Percentiles rank a stretch among this genome's conserved stretches.
Conservation (phyloP, 371 early-diverging fungal species). For the Mortierella sp. region DNA sequence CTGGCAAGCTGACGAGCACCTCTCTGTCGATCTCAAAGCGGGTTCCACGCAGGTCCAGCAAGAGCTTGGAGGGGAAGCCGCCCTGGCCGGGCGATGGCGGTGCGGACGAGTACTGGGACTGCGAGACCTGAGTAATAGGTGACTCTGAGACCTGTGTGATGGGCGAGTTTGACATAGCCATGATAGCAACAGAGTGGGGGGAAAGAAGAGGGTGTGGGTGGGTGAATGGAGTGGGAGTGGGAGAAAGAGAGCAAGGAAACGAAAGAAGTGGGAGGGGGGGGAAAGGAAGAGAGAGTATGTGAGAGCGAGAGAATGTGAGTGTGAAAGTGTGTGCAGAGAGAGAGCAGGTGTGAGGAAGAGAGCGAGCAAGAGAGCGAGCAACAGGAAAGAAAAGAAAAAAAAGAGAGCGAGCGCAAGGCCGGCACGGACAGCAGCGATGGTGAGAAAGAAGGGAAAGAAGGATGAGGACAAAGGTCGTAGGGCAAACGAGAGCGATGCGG, state of each 20-base stretch:
- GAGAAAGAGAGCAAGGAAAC: background rate
- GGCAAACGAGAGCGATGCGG: no score
- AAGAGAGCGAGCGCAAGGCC: no score
- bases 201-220: background rate
- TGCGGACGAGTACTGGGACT: constrained; percentile 31
- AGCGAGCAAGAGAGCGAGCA: no score
- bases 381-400: no score
- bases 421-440: no score
- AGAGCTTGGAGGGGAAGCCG: constrained; percentile 66
- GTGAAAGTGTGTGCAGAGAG: no score
- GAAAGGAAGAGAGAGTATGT: no score
- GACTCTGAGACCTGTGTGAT: constrained; percentile 51
- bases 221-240: background rate
- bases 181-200: constrained; percentile 1
- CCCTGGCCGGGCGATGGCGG: constrained; percentile 31
- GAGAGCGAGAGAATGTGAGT: background rate
- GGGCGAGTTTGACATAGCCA: constrained; percentile 48
- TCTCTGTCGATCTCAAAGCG: constrained; percentile 80
- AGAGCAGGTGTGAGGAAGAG: no score
- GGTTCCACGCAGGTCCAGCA: constrained; percentile 77
- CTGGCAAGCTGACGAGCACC: constrained; percentile 77
- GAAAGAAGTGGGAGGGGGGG: no score
- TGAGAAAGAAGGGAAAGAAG: background rate
- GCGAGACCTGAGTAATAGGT: constrained; percentile 49
- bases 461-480: no score